Base-by-base conservation (phyloP, 108 stramenopile species). In the Conticribra weissflogii region DNA sequence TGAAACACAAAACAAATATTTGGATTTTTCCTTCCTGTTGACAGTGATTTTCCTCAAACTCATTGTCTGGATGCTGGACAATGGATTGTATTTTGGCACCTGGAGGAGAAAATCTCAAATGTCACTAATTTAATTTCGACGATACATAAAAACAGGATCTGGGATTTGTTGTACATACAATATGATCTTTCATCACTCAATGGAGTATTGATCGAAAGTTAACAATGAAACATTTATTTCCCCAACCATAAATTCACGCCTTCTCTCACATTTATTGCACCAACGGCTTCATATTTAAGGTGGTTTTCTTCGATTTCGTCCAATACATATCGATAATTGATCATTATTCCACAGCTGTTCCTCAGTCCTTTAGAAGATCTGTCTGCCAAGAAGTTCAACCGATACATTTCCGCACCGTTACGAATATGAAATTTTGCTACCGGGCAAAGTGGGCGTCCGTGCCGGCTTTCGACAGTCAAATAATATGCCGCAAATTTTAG, bases 371-470 rank as follows among this genome's bases (percentile, higher is more conserved):
- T 86, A 0, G 77, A 18, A 12, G 86, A 81, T 5, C 71, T 25
- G 67, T 96, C 92, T 1, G 90, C 95, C 59, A 68, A 62, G 59
- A 68, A 90, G 49, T 92, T 88, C 17, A 94, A 47, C 17, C 86
- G 76, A 49, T 85, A 78, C 59, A 96, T 63, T 55, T 82, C 74
- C 25, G 96, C 91, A 0, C 96, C 96, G 72, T 96, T 96, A 9
- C 86, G 72, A 49, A 93, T 47, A 55, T 96, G 96, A 59, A 96
- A 96, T 21, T 88, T 79, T 1, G 93, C 89, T 2, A 96, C 96
- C 14, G 80, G 79, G 74, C 93, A 91, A 34, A 96, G 60, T 3
- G 92, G 89, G 48, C 87, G 90, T 1, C 86, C 83, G 7, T 82
- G 81, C 46, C 88, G 81, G 19, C 76, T 92, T 51, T 89, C 93